Evolutionary conservation across 192 early-diverging fungal species (phyloP), one percentile per base, ranked within the genome.

Genomic region (Allomyces macrogynus): DNA sequence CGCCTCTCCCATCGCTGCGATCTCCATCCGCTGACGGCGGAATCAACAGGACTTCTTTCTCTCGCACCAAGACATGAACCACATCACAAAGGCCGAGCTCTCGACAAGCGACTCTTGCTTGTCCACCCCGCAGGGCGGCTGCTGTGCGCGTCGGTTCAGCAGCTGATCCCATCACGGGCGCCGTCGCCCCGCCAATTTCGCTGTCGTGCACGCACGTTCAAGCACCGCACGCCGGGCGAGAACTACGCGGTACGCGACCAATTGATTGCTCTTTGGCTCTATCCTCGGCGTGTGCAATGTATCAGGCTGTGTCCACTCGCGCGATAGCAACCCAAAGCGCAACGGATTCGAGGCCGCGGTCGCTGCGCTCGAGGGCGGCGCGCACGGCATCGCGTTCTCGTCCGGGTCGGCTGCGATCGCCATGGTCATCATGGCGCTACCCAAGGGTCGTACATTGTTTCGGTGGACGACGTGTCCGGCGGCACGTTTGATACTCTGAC

Each of bases 121-220:
- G 16, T 24, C 40, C 26, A 63, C 24, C 24, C 9, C 18, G 12
- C 60, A 76, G 84, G 63, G 96, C 95, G 10, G 82, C 85, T 63
- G 95, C 95, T 25, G 85, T 99, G 63, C 95, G 96, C 67, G 89
- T 90, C 43, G 95, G 91, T 8, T 85, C 92, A 64, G 76, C 85
- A 63, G 86, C 90, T 49, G 93, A 99, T 69, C 84, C 89, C 25
- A 70, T 82, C 66, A 96, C 93, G 14, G 92, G 93, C 49, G 95
- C 95, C n/a, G 95, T 99, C 12, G 94, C 96, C 66, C 95, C 95
- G 57, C 80, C 95, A 18, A 78, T 99, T 40, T 90, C 87, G 23
- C 82, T 99, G 62, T 95, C 93, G 10, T 96, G 93, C 43, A n/a
- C n/a, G n/a, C n/a, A 99, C 95, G 12, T 99, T 93, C 75, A 87